These are phyloP conservation scores for Thraustochytrium sp. DNA, from an alignment of 352 stramenopile species.

Conservation along the genomic window DNA sequence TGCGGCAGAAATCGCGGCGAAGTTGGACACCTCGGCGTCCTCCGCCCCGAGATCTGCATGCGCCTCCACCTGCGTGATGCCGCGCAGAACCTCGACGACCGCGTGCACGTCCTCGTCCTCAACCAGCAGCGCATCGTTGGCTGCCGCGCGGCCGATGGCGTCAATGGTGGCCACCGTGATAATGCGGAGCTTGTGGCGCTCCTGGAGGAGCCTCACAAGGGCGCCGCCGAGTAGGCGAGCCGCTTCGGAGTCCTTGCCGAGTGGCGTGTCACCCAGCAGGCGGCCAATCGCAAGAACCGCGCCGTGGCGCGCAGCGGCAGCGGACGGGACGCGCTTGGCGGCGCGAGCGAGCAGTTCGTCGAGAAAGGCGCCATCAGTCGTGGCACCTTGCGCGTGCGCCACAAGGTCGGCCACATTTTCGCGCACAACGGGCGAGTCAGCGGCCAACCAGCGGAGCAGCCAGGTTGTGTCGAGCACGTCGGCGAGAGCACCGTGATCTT, in stretches of 20 bases:
- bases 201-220: not conserved
- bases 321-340: not conserved
- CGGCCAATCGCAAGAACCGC: not conserved
- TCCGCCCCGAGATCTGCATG: not conserved
- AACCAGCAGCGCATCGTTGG: not conserved
- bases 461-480: not conserved
- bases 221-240: not conserved
- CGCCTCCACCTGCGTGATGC: not conserved
- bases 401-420: constrained; percentile 28
- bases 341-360: not conserved
- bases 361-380: not conserved
- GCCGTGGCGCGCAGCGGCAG: not conserved
- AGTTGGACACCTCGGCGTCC: not conserved
- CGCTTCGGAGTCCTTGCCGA: not conserved
- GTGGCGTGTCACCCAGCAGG: not conserved
- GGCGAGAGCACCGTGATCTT: not conserved
- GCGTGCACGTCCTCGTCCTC: not conserved
- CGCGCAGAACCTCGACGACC: not conserved
- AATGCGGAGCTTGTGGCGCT: constrained; percentile 24
- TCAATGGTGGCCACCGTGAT: constrained; percentile 15
- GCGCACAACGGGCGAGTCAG: constrained; percentile 19
- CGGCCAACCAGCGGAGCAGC: constrained; percentile 1
- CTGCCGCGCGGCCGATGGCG: not conserved
- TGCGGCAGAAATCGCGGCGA: not conserved
- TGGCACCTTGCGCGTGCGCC: not conserved